Conservation (phyloP, 257 asterid genomes). For the Solanum chmielewskii region DNA sequence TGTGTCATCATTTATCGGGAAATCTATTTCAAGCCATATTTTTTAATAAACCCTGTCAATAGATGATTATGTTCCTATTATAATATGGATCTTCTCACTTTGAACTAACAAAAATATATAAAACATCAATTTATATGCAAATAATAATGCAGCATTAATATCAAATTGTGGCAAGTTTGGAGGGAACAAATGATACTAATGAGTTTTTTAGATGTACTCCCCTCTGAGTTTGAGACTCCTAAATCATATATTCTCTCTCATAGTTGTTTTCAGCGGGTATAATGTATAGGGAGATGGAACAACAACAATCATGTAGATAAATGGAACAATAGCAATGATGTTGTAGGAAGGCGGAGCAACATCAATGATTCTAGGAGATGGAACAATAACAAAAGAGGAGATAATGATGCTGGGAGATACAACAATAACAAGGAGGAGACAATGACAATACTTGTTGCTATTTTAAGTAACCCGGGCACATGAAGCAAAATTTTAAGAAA, state of each 20-base stretch:
- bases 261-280: background rate
- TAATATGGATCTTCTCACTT: background rate
- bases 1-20: conserved; percentile 5
- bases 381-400: background rate
- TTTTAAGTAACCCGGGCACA: background rate
- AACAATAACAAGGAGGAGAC: background rate
- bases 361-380: background rate
- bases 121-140: background rate
- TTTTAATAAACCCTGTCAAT: background rate
- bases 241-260: background rate
- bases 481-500: background rate
- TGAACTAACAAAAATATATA: background rate
- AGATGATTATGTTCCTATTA: background rate
- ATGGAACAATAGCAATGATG: background rate
- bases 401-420: background rate
- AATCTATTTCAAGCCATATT: conserved; percentile 18
- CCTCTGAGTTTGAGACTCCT: background rate
- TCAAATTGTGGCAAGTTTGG: background rate
- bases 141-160: background rate
- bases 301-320: too few species aligned
- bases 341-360: background rate
- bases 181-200: background rate
- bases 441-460: background rate
- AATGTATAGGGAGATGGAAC: background rate
- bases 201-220: background rate